These are phyloP conservation scores for Paspalum vaginatum DNA, from an alignment of 176 grass and related monocot species.

Conservation along the genomic window DNA sequence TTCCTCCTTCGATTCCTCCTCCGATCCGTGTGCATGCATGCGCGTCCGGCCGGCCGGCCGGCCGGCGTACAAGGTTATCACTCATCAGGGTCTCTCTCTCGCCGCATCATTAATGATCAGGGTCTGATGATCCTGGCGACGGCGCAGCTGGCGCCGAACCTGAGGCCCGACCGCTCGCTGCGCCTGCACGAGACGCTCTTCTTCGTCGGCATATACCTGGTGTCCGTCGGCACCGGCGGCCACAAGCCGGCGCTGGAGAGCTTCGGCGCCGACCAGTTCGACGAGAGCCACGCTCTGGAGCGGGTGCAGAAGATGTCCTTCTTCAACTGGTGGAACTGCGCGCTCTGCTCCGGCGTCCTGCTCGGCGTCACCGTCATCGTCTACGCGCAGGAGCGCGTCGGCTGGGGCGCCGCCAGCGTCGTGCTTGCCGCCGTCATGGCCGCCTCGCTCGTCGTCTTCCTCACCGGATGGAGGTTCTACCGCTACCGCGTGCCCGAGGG, in stretches of 20 bases:
- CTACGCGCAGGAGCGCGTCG: slow-evolving; percentile 53
- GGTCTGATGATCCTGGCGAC: slow-evolving; percentile 55
- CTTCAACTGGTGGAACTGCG: slow-evolving; percentile 96
- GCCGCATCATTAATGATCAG: neutral
- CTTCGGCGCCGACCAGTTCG: slow-evolving; percentile 94
- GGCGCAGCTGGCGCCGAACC: slow-evolving; percentile 50
- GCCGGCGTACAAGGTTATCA: too few species aligned
- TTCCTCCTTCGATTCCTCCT: too few species aligned
- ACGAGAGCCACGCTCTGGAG: slow-evolving; percentile 61
- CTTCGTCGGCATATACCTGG: slow-evolving; percentile 70
- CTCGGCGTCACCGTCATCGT: slow-evolving; percentile 70
- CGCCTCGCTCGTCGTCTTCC: slow-evolving; percentile 53
- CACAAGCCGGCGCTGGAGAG: slow-evolving; percentile 87
- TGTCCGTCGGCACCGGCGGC: slow-evolving; percentile 67
- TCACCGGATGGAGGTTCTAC: slow-evolving; percentile 53
- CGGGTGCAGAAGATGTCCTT: slow-evolving; percentile 83
- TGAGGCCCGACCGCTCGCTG: slow-evolving; percentile 29
- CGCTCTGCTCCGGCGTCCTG: slow-evolving; percentile 57
- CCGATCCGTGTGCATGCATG: neutral
- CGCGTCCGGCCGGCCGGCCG: neutral
- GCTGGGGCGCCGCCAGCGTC: slow-evolving; percentile 65
- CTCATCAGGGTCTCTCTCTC: neutral
- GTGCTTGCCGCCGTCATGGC: slow-evolving; percentile 58
- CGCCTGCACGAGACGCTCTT: slow-evolving; percentile 62
- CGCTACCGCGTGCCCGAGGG: slow-evolving; percentile 63